These are phyloP conservation scores for Angomonas ambiguus DNA, from an alignment of 208 protist genomes.

Conservation along the genomic window DNA sequence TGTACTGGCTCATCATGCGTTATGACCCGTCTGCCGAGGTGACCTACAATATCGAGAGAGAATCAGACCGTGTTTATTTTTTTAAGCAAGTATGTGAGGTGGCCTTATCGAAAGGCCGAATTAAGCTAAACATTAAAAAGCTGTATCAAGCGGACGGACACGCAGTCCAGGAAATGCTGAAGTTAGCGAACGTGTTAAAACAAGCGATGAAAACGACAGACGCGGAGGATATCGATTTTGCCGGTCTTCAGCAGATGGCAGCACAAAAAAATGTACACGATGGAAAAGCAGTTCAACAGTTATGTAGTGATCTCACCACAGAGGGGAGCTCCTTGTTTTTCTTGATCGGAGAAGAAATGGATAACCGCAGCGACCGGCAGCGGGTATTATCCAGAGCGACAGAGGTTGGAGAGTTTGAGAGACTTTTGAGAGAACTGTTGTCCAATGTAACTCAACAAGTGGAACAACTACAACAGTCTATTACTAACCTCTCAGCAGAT, in stretches of 20 bases:
- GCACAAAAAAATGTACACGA: conserved; percentile 81
- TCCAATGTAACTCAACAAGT: conserved; percentile 68
- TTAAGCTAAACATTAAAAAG: conserved; percentile 94
- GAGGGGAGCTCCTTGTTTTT: conserved; percentile 88
- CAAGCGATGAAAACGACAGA: conserved; percentile 75
- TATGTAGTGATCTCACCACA: conserved; percentile 87
- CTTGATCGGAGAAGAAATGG: conserved; percentile 80
- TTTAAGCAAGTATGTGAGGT: conserved; percentile 90
- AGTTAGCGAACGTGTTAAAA: conserved; percentile 90
- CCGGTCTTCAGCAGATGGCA: conserved; percentile 76
- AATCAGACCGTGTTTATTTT: conserved; percentile 89
- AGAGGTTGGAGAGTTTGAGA: conserved; percentile 91
- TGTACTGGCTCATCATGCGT: conserved; percentile 91
- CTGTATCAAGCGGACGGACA: conserved; percentile 94
- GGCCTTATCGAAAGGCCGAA: conserved; percentile 74
- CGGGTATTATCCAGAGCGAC: conserved; percentile 80
- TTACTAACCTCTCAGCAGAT: conserved; percentile 82
- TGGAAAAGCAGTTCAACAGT: conserved; percentile 81
- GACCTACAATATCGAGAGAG: conserved; percentile 84
- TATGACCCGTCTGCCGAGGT: conserved; percentile 92
- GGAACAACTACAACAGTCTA: conserved; percentile 77
- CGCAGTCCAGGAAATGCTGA: conserved; percentile 95
- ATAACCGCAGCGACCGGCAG: conserved; percentile 59
- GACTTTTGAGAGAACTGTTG: conserved; percentile 77
- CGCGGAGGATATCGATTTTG: conserved; percentile 70